These are phyloP conservation scores for Xylariaceae sp. DNA, from an alignment of 2,329 filamentous ascomycete species.

Conservation along the genomic window DNA sequence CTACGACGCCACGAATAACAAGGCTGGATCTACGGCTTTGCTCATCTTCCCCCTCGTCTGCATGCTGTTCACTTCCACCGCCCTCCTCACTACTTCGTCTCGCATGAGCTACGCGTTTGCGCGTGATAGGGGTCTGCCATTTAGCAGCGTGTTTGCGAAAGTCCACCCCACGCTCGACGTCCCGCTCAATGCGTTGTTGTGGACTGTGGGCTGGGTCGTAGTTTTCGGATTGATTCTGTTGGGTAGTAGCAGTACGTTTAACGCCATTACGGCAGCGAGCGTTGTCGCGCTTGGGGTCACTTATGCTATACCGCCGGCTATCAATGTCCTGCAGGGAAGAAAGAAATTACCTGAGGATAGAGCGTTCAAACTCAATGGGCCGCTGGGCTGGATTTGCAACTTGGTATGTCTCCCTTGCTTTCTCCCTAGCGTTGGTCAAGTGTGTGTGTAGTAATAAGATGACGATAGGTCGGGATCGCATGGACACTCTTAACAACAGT, in stretches of 20 bases:
- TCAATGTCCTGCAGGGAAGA: slow-evolving; percentile 66
- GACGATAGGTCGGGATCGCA: slow-evolving; percentile 49
- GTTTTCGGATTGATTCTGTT: slow-evolving; percentile 70
- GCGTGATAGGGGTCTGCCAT: slow-evolving; percentile 65
- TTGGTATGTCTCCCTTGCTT: slow-evolving; percentile 35
- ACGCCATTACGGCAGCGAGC: slow-evolving; percentile 67
- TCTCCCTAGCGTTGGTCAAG: slow-evolving; percentile 23
- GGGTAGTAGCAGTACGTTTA: slow-evolving; percentile 66
- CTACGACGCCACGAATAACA: slow-evolving; percentile 59
- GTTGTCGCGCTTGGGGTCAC: slow-evolving; percentile 71
- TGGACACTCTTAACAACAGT: slow-evolving; percentile 71
- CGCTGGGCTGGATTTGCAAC: slow-evolving; percentile 61
- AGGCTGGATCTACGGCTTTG: slow-evolving; percentile 60
- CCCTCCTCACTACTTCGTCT: slow-evolving; percentile 63
- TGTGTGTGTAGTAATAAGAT: slow-evolving; percentile 41
- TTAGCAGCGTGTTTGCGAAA: slow-evolving; percentile 56
- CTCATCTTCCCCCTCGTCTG: slow-evolving; percentile 67
- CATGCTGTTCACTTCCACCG: slow-evolving; percentile 60
- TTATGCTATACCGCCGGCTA: slow-evolving; percentile 70
- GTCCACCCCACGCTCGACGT: slow-evolving; percentile 61
- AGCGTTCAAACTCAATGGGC: slow-evolving; percentile 53
- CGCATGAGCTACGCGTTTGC: slow-evolving; percentile 69
- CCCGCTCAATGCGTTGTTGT: slow-evolving; percentile 63
- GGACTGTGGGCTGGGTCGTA: slow-evolving; percentile 60
- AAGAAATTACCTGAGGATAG: slow-evolving; percentile 60